These are phyloP conservation scores for Diplodia seriata DNA, from an alignment of 2,329 filamentous ascomycete genomes.

Conservation along the genomic window DNA sequence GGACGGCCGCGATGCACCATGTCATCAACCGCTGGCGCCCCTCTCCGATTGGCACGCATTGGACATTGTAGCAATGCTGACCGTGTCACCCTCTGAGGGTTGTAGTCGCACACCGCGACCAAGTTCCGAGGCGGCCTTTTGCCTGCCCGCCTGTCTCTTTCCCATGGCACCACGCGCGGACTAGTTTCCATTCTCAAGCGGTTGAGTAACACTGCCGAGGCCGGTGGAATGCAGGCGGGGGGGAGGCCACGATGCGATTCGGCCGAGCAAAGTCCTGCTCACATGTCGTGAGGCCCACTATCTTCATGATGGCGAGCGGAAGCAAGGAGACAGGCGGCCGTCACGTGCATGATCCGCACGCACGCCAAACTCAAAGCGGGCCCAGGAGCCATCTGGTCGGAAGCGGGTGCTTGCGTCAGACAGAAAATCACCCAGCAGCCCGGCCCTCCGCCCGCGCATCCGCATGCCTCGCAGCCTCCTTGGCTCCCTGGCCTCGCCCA, in stretches of 20 bases:
- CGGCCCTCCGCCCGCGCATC: conserved; percentile 28
- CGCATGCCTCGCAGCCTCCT: conserved; percentile 29
- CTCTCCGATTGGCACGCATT: conserved; percentile 23
- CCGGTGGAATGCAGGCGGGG: conserved; percentile 13
- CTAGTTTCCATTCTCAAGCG: conserved; percentile 23
- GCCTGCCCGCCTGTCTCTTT: conserved; percentile 22
- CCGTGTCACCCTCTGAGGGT: conserved; percentile 17
- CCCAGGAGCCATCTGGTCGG: conserved; percentile 25
- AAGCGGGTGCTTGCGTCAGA: conserved; percentile 30
- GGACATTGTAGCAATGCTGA: conserved; percentile 24
- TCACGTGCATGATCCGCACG: conserved; percentile 29
- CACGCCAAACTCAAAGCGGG: conserved; percentile 27
- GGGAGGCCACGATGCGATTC: conserved; percentile 10
- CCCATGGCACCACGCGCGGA: conserved; percentile 23
- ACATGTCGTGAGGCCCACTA: conserved; percentile 17
- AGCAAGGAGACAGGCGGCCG: conserved; percentile 18
- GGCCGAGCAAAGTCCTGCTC: conserved; percentile 15
- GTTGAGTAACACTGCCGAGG: conserved; percentile 17
- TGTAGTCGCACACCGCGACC: conserved; percentile 27
- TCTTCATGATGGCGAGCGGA: conserved; percentile 17
- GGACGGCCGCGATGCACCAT: conserved; percentile 17
- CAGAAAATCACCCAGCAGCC: conserved; percentile 29
- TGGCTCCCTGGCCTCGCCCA: conserved; percentile 17
- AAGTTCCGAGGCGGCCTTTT: conserved; percentile 20
- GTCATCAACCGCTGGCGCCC: conserved; percentile 21